Conservation (phyloP, 176 grass and related monocot species). For the Rhynchospora breviuscula region DNA sequence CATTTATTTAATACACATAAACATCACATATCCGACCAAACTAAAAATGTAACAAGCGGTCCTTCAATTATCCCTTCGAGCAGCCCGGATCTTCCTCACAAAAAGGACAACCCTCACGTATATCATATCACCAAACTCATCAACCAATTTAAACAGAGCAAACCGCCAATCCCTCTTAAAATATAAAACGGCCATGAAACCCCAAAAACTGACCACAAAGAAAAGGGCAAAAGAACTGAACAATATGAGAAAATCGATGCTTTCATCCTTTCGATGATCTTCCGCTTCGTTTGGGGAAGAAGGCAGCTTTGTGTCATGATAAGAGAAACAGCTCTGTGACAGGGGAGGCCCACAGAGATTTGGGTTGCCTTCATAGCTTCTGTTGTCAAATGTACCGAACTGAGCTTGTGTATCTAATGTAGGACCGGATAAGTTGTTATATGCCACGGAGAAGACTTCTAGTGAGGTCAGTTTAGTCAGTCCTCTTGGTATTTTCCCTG, state of each 20-base stretch:
- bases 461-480: not conserved
- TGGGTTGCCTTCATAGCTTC: slow-evolving; percentile 17
- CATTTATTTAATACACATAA: not conserved
- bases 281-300: not conserved
- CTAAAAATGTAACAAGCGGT: not conserved
- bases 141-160: not conserved
- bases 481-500: not conserved
- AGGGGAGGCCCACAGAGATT: slow-evolving; percentile 5
- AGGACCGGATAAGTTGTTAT: slow-evolving; percentile 36
- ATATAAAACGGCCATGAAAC: not conserved
- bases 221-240: not conserved
- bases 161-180: not conserved
- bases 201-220: not conserved
- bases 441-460: slow-evolving; percentile 22
- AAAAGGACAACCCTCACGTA: not conserved
- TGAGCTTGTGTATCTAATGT: slow-evolving; percentile 5
- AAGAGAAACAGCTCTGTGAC: not conserved
- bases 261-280: not conserved
- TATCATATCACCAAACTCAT: not conserved
- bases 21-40: not conserved
- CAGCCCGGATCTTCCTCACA: not conserved
- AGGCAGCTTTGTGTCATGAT: not conserved
- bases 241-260: not conserved
- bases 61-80: not conserved
- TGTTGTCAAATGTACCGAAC: slow-evolving; percentile 10